A percentile compares a stretch with the other conserved stretches of the same genome.
phyloP scores from a whole-genome alignment of 2,329 filamentous ascomycete species.

The Didymella pinodella region DNA sequence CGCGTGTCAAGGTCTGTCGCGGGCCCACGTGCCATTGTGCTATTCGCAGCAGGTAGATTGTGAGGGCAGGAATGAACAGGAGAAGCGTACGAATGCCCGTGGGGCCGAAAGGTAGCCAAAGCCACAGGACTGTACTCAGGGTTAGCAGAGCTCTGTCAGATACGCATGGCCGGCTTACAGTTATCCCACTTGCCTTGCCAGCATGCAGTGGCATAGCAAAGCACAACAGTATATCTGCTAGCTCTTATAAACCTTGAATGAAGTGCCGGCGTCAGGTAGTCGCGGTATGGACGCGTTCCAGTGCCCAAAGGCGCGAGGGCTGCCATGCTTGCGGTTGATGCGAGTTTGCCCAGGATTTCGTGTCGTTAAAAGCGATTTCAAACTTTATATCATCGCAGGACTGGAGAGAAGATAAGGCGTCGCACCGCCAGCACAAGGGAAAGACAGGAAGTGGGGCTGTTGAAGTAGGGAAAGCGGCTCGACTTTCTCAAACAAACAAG shows the following conservation, averaged over 20 bases:
- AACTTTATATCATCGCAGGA: conserved; percentile 37
- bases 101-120: conserved; percentile 82
- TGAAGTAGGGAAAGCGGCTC: conserved; percentile 19
- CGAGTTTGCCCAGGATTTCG: conserved; percentile 2
- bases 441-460: conserved; percentile 17
- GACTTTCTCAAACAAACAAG: conserved; percentile 41
- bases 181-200: conserved; percentile 70
- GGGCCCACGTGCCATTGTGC: conserved; percentile 73
- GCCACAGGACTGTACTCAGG: conserved; percentile 73
- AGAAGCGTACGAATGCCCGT: conserved; percentile 77
- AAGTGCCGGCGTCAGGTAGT: conserved; percentile 87
- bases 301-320: conserved; percentile 30
- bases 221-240: conserved; percentile 70
- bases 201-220: conserved; percentile 78
- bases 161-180: conserved; percentile 60
- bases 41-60: conserved; percentile 85
- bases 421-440: conserved; percentile 19
- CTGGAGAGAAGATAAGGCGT: conserved; percentile 8
- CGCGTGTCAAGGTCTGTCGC: conserved; percentile 72
- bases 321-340: conserved; percentile 42
- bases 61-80: conserved; percentile 77
- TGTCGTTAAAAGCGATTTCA: conserved; percentile 1
- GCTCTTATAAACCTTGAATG: conserved; percentile 87
- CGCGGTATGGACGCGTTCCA: conserved; percentile 76
- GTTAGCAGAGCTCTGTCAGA: conserved; percentile 23